These are phyloP conservation scores for Chlorella sp. DNA, from an alignment of 139 green algal species.

Conservation along the genomic window DNA sequence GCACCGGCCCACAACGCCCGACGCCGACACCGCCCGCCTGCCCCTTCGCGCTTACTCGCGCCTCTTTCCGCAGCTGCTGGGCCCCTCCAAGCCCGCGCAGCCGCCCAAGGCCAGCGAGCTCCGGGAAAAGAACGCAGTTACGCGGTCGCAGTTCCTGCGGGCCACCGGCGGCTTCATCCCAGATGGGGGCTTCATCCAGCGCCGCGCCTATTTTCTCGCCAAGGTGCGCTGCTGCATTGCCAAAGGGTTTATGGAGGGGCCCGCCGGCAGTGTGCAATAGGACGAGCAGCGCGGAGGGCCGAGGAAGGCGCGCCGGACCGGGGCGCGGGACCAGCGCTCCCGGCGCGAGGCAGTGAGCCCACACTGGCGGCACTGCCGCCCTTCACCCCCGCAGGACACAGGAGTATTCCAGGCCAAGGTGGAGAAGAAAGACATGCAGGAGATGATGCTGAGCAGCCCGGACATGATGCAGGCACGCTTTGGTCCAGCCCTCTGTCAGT, in stretches of 20 bases:
- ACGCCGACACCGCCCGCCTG: no score
- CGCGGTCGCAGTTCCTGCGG: conserved; percentile 59
- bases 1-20: no score
- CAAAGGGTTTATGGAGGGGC: no score
- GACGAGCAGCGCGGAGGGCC: neutral
- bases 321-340: neutral
- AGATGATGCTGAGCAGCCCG: conserved; percentile 88
- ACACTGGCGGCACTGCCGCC: no score
- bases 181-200: conserved; percentile 63
- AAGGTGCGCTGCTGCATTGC: no score
- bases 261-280: neutral
- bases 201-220: conserved; percentile 67
- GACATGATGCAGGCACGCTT: conserved; percentile 87
- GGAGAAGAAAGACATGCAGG: conserved; percentile 62
- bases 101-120: conserved; percentile 53
- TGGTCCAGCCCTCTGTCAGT: no score
- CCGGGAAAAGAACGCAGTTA: conserved; percentile 62
- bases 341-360: no score
- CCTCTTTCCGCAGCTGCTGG: conserved; percentile 15
- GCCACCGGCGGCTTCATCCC: conserved; percentile 42
- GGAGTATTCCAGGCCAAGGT: conserved; percentile 71
- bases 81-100: neutral
- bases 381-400: conserved; percentile 47
- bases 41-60: no score
- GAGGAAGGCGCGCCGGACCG: neutral